Percentiles rank a stretch among this genome's conserved stretches.
These are phyloP conservation scores for Termitomyces sp. DNA, from an alignment of 768 basidiomycete species.

Conservation along the genomic window DNA sequence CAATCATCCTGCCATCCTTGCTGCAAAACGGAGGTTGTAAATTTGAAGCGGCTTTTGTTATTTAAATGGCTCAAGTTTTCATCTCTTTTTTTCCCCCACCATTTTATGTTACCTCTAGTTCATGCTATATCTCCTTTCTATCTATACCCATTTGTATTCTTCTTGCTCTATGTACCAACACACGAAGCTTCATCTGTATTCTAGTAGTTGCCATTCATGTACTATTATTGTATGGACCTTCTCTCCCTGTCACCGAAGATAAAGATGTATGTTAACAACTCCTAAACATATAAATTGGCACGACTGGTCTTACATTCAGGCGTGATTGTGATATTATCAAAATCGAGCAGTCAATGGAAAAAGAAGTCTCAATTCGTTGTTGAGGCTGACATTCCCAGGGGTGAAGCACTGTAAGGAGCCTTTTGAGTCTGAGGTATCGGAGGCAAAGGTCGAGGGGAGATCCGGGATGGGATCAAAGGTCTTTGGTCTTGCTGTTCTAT, in stretches of 20 bases:
- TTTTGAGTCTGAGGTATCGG: background rate
- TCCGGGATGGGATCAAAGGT: background rate
- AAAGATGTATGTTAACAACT: too few species aligned
- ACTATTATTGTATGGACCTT: background rate
- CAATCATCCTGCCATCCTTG: constrained; percentile 1
- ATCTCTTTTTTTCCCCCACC: background rate
- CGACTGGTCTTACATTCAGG: too few species aligned
- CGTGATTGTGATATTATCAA: background rate
- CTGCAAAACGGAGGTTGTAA: constrained; percentile 1
- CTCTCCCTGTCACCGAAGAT: background rate
- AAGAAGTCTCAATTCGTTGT: background rate
- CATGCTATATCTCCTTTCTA: background rate
- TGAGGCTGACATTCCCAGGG: background rate
- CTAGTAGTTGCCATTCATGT: background rate
- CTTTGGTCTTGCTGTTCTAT: background rate
- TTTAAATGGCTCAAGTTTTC: background rate
- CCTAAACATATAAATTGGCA: too few species aligned
- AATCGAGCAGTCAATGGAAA: background rate
- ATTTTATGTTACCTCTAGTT: background rate
- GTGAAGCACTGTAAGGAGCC: background rate
- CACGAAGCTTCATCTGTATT: background rate
- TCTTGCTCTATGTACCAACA: background rate
- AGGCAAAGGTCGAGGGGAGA: background rate
- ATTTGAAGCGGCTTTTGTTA: background rate
- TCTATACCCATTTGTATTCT: background rate